Percentiles rank a stretch among this genome's conserved stretches.
Conservation (phyloP, 768 basidiomycete genomes). For the Kwoniella shandongensis region DNA sequence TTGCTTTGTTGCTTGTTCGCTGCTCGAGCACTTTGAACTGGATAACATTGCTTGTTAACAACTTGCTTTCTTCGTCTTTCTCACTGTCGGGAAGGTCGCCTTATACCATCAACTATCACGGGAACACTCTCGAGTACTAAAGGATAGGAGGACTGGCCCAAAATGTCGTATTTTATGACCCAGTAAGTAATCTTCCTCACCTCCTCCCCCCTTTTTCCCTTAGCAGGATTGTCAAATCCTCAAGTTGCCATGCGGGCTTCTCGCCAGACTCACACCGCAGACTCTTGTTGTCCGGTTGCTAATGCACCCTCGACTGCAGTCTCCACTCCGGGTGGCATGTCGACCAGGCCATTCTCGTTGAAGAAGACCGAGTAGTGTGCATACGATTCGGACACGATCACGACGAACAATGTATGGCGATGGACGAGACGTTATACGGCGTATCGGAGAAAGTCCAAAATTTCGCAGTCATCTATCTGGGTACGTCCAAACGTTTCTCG, state of each 20-base stretch:
- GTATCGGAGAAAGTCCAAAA: constrained; percentile 97
- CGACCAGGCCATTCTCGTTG: constrained; percentile 93
- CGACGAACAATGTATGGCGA: constrained; percentile 94
- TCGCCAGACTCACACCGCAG: background rate
- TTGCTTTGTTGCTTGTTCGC: too few species aligned
- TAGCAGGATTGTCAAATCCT: too few species aligned
- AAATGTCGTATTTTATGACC: constrained; percentile 55
- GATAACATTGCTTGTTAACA: too few species aligned
- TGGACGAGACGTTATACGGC: constrained; percentile 93
- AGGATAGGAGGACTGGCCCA: constrained; percentile 2
- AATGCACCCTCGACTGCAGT: constrained; percentile 18
- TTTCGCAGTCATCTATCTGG: constrained; percentile 92
- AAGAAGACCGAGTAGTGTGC: constrained; percentile 92
- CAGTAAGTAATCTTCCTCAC: constrained; percentile 35
- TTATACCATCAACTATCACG: too few species aligned
- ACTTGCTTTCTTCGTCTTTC: too few species aligned
- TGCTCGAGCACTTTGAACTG: too few species aligned
- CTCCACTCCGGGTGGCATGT: constrained; percentile 78
- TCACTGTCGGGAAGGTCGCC: too few species aligned
- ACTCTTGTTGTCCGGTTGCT: constrained; percentile 4
- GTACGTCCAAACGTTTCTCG: constrained; percentile 37
- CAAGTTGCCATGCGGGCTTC: too few species aligned
- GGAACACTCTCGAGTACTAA: too few species aligned
- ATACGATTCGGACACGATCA: constrained; percentile 93
- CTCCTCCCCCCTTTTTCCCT: background rate